Conservation (phyloP, 75 land plant genomes). For the Pinus tabuliformis region DNA sequence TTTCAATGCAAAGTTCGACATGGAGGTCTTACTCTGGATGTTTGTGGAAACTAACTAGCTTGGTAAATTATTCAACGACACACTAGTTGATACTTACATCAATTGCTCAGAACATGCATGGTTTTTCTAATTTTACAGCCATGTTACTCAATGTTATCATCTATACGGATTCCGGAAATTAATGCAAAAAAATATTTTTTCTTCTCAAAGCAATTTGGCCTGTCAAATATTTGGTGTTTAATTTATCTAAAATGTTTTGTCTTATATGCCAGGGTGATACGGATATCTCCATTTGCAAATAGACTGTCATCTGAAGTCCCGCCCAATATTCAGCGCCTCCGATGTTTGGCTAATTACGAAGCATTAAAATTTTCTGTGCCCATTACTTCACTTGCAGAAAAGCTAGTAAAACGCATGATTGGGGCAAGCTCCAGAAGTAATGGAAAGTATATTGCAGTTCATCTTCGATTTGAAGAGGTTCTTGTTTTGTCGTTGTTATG, state of each 20-base stretch:
- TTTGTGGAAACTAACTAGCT: no score
- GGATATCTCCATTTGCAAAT: slow-evolving; percentile 95
- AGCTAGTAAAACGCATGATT: slow-evolving; percentile 77
- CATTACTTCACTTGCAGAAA: slow-evolving; percentile 65
- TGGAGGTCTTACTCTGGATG: no score
- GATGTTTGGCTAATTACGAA: slow-evolving; percentile 90
- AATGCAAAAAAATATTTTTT: no score
- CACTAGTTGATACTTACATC: no score
- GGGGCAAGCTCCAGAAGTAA: slow-evolving; percentile 51
- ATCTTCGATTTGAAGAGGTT: slow-evolving; percentile 98
- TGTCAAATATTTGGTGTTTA: no score
- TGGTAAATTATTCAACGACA: no score
- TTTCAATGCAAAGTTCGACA: no score
- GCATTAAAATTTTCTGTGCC: slow-evolving; percentile 86
- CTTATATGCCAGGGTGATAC: slow-evolving; percentile 65
- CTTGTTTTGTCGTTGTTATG: not conserved
- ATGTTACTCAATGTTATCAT: no score
- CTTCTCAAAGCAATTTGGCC: no score
- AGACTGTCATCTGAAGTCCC: slow-evolving; percentile 83
- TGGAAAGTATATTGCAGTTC: slow-evolving; percentile 90
- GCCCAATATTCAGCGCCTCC: slow-evolving; percentile 62
- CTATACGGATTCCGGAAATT: no score
- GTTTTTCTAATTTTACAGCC: no score
- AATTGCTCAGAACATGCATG: no score
- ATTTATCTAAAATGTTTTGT: not conserved